These are phyloP conservation scores for Termitomyces sp. DNA, from an alignment of 768 basidiomycete species.

Conservation along the genomic window DNA sequence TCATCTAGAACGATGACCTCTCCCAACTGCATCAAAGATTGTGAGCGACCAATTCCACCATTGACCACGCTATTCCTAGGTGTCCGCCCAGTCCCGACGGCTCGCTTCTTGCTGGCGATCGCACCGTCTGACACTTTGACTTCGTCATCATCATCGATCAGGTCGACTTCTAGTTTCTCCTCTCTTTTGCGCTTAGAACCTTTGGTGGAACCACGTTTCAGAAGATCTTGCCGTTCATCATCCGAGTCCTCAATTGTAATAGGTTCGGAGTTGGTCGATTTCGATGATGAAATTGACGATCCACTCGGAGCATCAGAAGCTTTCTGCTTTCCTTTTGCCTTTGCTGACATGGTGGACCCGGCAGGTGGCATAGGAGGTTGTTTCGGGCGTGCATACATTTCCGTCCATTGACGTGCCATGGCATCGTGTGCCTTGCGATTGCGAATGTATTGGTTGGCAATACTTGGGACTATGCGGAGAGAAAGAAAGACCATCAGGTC, in stretches of 20 bases:
- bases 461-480: constrained; percentile 49
- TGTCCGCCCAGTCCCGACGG: constrained; percentile 11
- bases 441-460: constrained; percentile 63
- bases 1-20: constrained; percentile 42
- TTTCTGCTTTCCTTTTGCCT: constrained; percentile 31
- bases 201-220: constrained; percentile 11
- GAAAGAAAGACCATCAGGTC: background rate
- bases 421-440: constrained; percentile 68
- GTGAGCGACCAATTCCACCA: constrained; percentile 12
- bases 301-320: constrained; percentile 13
- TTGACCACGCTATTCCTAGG: constrained; percentile 12
- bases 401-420: constrained; percentile 76
- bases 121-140: constrained; percentile 12
- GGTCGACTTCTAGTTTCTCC: constrained; percentile 22
- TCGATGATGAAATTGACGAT: constrained; percentile 5
- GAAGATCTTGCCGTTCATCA: constrained; percentile 11
- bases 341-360: constrained; percentile 14
- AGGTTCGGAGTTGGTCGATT: constrained; percentile 9
- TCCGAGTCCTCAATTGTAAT: constrained; percentile 26
- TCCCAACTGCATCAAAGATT: constrained; percentile 16
- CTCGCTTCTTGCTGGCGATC: constrained; percentile 16
- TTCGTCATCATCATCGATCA: constrained; percentile 20
- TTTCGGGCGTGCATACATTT: constrained; percentile 46
- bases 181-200: constrained; percentile 31
- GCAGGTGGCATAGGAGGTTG: constrained; percentile 15